A percentile compares a stretch with the other conserved stretches of the same genome.
Evolutionary conservation across 2,329 filamentous ascomycete genomes (phyloP).

Genomic region (Mollisiaceae sp.): DNA sequence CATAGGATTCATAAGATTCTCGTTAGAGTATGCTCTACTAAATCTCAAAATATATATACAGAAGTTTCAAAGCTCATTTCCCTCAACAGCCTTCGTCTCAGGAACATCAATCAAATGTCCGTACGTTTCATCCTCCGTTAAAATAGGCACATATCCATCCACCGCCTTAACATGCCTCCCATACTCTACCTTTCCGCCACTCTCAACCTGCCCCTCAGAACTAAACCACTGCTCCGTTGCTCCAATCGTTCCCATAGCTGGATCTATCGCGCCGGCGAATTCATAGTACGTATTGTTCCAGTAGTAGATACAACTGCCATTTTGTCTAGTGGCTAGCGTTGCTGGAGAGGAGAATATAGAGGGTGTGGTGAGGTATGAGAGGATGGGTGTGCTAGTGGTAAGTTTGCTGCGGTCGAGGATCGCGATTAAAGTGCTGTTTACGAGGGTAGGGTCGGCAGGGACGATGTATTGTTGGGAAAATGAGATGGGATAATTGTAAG

Average conservation of each 20-base stretch:
- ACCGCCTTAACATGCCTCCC: constrained; percentile 35
- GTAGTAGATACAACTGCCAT: constrained; percentile 31
- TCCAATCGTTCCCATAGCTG: constrained; percentile 24
- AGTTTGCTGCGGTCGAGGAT: constrained; percentile 28
- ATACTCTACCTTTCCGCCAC: constrained; percentile 21
- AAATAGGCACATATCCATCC: constrained; percentile 35
- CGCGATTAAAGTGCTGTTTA: constrained; percentile 28
- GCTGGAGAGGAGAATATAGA: constrained; percentile 12
- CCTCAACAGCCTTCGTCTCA: constrained; percentile 12
- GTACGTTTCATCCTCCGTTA: constrained; percentile 31
- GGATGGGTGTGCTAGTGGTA: constrained; percentile 22
- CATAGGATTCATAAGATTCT: too few species aligned
- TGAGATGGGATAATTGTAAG: constrained; percentile 29
- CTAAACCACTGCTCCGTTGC: constrained; percentile 35
- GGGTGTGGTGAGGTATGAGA: constrained; percentile 31
- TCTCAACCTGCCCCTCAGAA: constrained; percentile 14
- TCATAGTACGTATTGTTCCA: constrained; percentile 37
- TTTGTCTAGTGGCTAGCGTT: constrained; percentile 27
- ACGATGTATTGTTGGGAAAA: constrained; percentile 25
- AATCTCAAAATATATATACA: too few species aligned
- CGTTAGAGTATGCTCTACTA: too few species aligned
- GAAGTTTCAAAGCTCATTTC: constrained; percentile 5
- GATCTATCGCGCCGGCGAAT: constrained; percentile 34
- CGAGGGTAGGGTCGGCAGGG: constrained; percentile 20
- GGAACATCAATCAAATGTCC: constrained; percentile 27